Base-by-base conservation (phyloP, 345 rosid genomes). In the Ceriops tagal region DNA sequence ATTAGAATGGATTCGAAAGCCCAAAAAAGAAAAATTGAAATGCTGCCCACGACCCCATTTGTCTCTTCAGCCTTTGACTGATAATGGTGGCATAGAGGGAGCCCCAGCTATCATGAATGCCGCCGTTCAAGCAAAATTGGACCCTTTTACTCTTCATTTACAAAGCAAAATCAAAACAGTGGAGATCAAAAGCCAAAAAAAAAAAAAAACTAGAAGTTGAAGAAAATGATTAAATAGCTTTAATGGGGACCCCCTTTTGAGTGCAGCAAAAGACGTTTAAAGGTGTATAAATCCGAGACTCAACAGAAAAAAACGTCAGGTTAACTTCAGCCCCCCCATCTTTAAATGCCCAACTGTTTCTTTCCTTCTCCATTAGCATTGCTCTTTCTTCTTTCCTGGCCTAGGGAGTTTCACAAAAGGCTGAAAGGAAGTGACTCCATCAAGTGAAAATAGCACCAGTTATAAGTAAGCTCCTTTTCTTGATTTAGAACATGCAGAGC, bases 81-180 rank as follows among this genome's bases (percentile, higher is more conserved):
- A 37, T 69, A 70, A 63, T 70, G 77, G 81, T 57, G 83, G 71
- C 74, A 76, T 72, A 65, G 58, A 73, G 62, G 69, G 71, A 68
- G 61, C 39, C 64, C 30, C 18, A 49, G 70, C 53, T 72, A 87
- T 83, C 7, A 83, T 87, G 76, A 68, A 37, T 64, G 74, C 66
- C 74, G 87, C 87, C 81, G 78, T 75, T 64, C 76, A 71, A 62
- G 62, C 69, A 78, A 67, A 64, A 16, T 8, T 31, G 47, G 64
- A 53, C 15, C 62, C 15, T 24, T 64, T 74, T 11, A 35, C 59
- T 47, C 61, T 49, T 62, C 52, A 37, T 65, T 66, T 58, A 20
- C 51, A 67, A 67, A 78, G 62, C 72, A 65, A 71, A 51, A 53
- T 62, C 73, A 56, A 58, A 32, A 6, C 49, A 72, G 73, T 69